phyloP scores from a whole-genome alignment of 1,284 basidiomycete species.

The Trichosporon ovoides region DNA sequence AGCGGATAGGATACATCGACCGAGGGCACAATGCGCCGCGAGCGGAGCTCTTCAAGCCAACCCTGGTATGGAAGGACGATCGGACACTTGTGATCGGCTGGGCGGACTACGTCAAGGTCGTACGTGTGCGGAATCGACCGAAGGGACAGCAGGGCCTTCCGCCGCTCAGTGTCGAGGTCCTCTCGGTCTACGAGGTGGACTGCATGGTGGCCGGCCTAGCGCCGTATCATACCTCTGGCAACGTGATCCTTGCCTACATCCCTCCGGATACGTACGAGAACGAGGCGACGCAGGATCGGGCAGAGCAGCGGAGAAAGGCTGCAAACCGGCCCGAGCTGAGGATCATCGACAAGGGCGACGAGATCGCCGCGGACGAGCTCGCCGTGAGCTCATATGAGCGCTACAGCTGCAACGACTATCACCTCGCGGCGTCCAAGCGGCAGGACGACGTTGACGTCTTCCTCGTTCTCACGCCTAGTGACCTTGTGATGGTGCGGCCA shows the following conservation, averaged over 20 bases:
- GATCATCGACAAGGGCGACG: slow-evolving; percentile 87
- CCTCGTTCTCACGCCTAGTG: slow-evolving; percentile 81
- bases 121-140: slow-evolving; percentile 60
- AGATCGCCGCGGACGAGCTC: slow-evolving; percentile 79
- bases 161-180: slow-evolving; percentile 65
- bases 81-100: slow-evolving; percentile 85
- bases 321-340: slow-evolving; percentile 88
- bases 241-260: slow-evolving; percentile 76
- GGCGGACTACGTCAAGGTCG: slow-evolving; percentile 92
- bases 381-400: slow-evolving; percentile 70
- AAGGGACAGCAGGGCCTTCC: slow-evolving; percentile 51
- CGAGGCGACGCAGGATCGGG: slow-evolving; percentile 66
- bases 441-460: slow-evolving; percentile 46
- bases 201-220: slow-evolving; percentile 91
- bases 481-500: slow-evolving; percentile 76
- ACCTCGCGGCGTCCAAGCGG: slow-evolving; percentile 53
- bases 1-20: slow-evolving; percentile 81
- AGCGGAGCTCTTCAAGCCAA: slow-evolving; percentile 89
- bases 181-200: slow-evolving; percentile 86
- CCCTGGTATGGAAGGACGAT: slow-evolving; percentile 85
- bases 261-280: slow-evolving; percentile 50
- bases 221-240: slow-evolving; percentile 62
- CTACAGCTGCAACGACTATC: slow-evolving; percentile 91
- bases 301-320: slow-evolving; percentile 67
- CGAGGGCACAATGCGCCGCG: slow-evolving; percentile 74